Conservation (phyloP, 2,329 filamentous ascomycete genomes). For the Plenodomus tracheiphilus region DNA sequence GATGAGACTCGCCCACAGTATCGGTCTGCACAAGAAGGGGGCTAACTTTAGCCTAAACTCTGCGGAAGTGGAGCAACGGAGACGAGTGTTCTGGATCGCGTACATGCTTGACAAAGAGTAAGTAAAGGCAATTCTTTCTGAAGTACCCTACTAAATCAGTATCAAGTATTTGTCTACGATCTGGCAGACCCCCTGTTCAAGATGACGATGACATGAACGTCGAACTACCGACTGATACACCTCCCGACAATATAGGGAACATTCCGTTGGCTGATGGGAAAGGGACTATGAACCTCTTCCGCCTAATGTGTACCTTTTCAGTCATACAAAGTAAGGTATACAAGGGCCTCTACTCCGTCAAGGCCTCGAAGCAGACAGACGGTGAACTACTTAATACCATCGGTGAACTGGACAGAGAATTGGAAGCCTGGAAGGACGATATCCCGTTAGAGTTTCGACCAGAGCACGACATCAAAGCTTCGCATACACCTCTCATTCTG, state of each 20-base stretch:
- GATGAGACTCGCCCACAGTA: constrained; percentile 87
- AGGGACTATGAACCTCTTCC: constrained; percentile 92
- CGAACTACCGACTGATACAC: constrained; percentile 87
- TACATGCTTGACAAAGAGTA: constrained; percentile 74
- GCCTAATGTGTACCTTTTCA: constrained; percentile 87
- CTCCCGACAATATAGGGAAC: constrained; percentile 89
- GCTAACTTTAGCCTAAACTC: constrained; percentile 92
- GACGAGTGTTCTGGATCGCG: constrained; percentile 76
- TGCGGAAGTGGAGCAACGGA: constrained; percentile 89
- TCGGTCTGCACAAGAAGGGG: constrained; percentile 91
- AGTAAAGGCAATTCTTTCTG: constrained; percentile 24
- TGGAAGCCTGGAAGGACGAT: constrained; percentile 95
- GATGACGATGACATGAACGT: constrained; percentile 92
- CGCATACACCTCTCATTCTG: constrained; percentile 88
- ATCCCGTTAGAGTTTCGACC: constrained; percentile 97
- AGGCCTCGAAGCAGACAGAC: constrained; percentile 86
- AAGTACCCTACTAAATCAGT: constrained; percentile 18
- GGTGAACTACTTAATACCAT: constrained; percentile 95
- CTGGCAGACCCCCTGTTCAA: constrained; percentile 71
- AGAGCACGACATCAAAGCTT: constrained; percentile 92
- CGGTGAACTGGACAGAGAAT: constrained; percentile 77
- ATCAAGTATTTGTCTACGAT: constrained; percentile 66
- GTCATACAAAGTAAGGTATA: constrained; percentile 94
- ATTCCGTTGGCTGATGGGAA: constrained; percentile 88
- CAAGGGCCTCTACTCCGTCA: constrained; percentile 88